Base-by-base conservation (phyloP, 2,329 filamentous ascomycete genomes). In the Lachnellula subtilissima region DNA sequence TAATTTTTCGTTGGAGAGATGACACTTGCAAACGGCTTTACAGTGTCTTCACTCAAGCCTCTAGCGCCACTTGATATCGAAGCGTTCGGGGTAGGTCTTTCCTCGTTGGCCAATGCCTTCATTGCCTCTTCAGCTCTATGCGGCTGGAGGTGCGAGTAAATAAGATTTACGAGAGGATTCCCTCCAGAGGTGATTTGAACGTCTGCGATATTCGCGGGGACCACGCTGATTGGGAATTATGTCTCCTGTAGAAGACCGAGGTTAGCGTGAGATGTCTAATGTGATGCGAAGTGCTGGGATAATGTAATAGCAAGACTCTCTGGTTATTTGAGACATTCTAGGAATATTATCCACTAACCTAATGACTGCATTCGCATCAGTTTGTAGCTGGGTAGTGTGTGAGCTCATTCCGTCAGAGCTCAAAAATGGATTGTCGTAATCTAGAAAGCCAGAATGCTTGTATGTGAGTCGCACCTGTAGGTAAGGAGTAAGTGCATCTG, bases 361-460 rank as follows among this genome's bases (percentile, higher is more conserved):
- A 47, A 86, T 74, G 12, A 73, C 70, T 8, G 80, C 82, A 2
- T 72, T 78, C 5, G 73, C 78, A 14, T 73, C 75, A 4, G 83
- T 86, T 60, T 81, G 75, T 22, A 85, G 66, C 14, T 66, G 74
- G 35, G 80, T 86, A 28, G 74, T 71, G 22, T 76, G 66, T 11
- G 68, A 68, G 15, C 70, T 71, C 22, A 76, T 67, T 1, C 75
- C 75, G 14, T 62, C 64, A 2, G 56, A 36, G 4, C 62, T 56
- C 7, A 55, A 42, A 6, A 32, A 19, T 1, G 35, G 35, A 8
- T 46, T 55, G 8, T 55, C 65, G 22, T 67, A 67, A 17, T 71
- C 65, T 0, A 77, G 74, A 64, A 85, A 84, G 0, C 75, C 78
- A 0, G 83, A 81, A 63, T 86, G 81, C 2, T 73, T 73, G 63